phyloP scores from a whole-genome alignment of 169 alveolate species.

The Besnoitia besnoiti region DNA sequence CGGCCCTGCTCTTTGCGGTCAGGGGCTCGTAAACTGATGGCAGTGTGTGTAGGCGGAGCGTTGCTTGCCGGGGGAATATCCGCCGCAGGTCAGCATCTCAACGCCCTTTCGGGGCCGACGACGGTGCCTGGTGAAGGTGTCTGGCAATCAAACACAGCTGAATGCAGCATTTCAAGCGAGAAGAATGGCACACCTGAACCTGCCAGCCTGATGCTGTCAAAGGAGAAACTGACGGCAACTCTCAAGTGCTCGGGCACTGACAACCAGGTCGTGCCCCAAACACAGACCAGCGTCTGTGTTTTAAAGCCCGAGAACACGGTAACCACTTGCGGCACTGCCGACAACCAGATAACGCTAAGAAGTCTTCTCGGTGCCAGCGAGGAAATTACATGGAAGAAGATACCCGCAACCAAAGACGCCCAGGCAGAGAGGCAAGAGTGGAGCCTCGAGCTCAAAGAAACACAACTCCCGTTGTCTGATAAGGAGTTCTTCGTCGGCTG shows the following conservation, averaged over 20 bases:
- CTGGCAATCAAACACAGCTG: neutral
- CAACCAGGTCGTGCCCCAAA: neutral
- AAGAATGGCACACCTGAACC: neutral
- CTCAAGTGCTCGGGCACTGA: neutral
- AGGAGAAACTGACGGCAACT: neutral
- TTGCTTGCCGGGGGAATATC: neutral
- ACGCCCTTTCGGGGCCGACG: neutral
- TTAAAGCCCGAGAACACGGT: neutral
- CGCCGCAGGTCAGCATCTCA: neutral
- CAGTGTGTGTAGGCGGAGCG: neutral
- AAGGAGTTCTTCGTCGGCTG: conserved; percentile 21
- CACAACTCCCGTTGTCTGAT: neutral
- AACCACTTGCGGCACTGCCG: neutral
- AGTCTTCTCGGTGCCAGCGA: neutral
- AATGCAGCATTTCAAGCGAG: neutral
- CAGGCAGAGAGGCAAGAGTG: neutral
- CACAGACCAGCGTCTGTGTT: neutral
- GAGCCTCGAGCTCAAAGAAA: neutral
- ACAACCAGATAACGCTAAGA: neutral
- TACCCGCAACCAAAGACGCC: neutral
- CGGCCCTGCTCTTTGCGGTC: too few relatives aligned
- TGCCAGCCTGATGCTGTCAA: neutral
- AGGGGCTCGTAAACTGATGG: neutral
- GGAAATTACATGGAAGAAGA: neutral
- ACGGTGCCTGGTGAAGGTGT: neutral